Percentiles rank a stretch among this genome's conserved stretches.
phyloP scores from a whole-genome alignment of 768 basidiomycete species.

The Boletellus ananiceps region DNA sequence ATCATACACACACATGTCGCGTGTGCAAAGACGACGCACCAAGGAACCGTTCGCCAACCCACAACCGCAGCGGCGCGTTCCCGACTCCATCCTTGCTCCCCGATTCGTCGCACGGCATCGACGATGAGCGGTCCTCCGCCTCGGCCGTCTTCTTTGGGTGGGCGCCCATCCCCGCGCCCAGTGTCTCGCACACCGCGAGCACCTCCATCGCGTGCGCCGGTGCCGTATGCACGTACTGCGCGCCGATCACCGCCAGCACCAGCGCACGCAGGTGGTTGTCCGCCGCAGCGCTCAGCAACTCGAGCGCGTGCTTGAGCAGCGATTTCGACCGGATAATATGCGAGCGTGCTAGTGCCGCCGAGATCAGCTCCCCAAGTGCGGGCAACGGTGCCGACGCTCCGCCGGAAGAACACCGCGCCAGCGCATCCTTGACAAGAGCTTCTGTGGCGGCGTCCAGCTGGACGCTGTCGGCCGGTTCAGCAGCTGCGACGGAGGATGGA shows the following conservation, averaged over 20 bases:
- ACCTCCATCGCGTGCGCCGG: conserved; percentile 64
- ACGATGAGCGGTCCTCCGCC: neutral
- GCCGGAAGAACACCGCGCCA: conserved; percentile 21
- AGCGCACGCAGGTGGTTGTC: conserved; percentile 75
- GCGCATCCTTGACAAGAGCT: conserved; percentile 24
- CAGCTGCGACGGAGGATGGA: neutral
- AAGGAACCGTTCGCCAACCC: conserved; percentile 67
- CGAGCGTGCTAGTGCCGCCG: conserved; percentile 17
- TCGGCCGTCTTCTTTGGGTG: conserved; percentile 21
- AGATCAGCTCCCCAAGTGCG: conserved; percentile 13
- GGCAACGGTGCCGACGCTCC: conserved; percentile 17
- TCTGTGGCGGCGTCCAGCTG: conserved; percentile 16
- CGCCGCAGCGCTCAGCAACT: conserved; percentile 49
- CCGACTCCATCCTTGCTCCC: conserved; percentile 39
- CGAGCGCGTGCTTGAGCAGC: conserved; percentile 56
- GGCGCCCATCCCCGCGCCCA: conserved; percentile 65
- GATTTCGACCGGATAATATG: conserved; percentile 30
- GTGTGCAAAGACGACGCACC: conserved; percentile 36
- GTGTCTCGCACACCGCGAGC: conserved; percentile 61
- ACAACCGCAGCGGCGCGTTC: conserved; percentile 61
- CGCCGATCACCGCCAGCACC: conserved; percentile 60
- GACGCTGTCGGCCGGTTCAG: conserved; percentile 2
- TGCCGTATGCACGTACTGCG: conserved; percentile 69
- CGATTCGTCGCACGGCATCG: neutral
- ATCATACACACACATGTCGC: neutral